Conservation (phyloP, 805 yeast genomes). For the Saitoella complicata region DNA sequence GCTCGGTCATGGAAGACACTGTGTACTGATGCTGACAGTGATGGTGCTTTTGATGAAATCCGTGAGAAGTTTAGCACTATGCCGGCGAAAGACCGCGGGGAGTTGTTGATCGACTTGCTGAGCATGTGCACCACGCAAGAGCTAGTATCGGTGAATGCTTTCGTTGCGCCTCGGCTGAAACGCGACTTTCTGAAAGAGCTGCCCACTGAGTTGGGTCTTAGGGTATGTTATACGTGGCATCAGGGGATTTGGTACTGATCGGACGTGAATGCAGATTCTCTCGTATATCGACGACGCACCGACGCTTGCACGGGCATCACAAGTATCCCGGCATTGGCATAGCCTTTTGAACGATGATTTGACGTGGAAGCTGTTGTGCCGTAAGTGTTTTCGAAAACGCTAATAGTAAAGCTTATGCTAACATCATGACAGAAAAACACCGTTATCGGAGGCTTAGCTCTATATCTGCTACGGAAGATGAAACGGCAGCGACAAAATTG, state of each 20-base stretch:
- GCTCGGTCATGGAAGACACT: no score
- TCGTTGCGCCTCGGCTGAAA: slow-evolving; percentile 23
- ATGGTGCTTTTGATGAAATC: no score
- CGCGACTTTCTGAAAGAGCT: slow-evolving; percentile 31
- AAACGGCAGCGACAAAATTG: slow-evolving; percentile 2
- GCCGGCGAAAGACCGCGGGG: no score
- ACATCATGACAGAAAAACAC: neutral
- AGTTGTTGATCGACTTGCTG: no score
- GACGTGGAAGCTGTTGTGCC: slow-evolving; percentile 27
- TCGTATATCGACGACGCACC: slow-evolving; percentile 71
- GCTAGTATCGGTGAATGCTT: slow-evolving; percentile 9
- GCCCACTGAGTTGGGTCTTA: slow-evolving; percentile 65
- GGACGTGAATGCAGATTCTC: slow-evolving; percentile 34
- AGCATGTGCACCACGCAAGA: no score
- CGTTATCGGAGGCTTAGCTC: neutral
- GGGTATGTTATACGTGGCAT: no score
- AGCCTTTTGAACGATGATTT: slow-evolving; percentile 25
- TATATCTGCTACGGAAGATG: slow-evolving; percentile 2
- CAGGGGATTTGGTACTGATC: no score
- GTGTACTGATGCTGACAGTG: no score
- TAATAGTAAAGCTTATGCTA: neutral
- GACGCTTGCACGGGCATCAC: slow-evolving; percentile 82
- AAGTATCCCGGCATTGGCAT: slow-evolving; percentile 72
- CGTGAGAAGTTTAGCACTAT: no score
- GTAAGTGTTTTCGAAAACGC: slow-evolving; percentile 10